Conservation (phyloP, 148 eudicot species). For the Fagopyrum esculentum region DNA sequence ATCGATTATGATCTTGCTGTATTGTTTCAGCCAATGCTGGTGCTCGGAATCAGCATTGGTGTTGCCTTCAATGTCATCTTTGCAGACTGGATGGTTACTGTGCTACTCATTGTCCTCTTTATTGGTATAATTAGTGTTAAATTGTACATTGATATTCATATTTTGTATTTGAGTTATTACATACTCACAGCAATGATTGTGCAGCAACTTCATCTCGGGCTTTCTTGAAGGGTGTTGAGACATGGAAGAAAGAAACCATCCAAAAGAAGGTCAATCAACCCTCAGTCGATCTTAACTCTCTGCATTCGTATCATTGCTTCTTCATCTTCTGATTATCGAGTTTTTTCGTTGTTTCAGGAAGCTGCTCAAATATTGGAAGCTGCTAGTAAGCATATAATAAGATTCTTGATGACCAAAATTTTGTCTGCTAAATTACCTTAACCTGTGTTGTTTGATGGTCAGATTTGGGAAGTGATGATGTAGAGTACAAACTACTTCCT, state of each 20-base stretch:
- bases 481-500: slow-evolving; percentile 8
- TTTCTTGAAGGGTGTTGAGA: slow-evolving; percentile 41
- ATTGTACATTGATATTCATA: background rate
- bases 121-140: slow-evolving; percentile 24
- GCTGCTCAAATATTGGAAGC: slow-evolving; percentile 10
- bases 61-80: slow-evolving; percentile 60
- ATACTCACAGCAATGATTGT: background rate
- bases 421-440: background rate
- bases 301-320: background rate
- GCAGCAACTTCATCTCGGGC: slow-evolving; percentile 57
- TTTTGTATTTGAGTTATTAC: background rate
- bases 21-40: slow-evolving; percentile 68
- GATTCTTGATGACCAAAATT: background rate
- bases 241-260: slow-evolving; percentile 52
- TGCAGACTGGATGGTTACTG: slow-evolving; percentile 75
- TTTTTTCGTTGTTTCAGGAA: background rate
- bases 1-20: slow-evolving; percentile 66
- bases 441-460: background rate
- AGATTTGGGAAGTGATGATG: slow-evolving; percentile 6
- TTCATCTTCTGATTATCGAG: background rate
- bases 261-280: slow-evolving; percentile 3
- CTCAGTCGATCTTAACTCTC: background rate
- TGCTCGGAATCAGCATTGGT: slow-evolving; percentile 67
- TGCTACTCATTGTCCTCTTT: slow-evolving; percentile 56
- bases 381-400: background rate